Base-by-base conservation (phyloP, 192 early-diverging fungal genomes). In the Linnemannia hyalina region DNA sequence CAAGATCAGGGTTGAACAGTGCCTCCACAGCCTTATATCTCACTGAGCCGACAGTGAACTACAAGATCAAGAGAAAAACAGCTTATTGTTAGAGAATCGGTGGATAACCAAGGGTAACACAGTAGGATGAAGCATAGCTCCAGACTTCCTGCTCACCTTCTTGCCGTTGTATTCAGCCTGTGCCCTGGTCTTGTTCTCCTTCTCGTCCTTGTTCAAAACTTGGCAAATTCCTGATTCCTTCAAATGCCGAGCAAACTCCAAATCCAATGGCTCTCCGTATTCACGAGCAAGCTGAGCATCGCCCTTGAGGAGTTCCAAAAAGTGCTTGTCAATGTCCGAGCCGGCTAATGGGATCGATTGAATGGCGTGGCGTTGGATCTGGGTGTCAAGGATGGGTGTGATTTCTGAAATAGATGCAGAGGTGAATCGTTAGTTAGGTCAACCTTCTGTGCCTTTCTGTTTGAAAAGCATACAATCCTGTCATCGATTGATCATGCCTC, bases 301-400 rank as follows among this genome's bases (percentile, higher is more conserved):
- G 0, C 81, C 84, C 57, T 90, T 80, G 23, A 97, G 88, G 22
- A 93, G 88, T 75, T 83, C 63, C n/a, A 91, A 83, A 54, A 99
- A 88, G 74, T 94, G 88, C 40, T 86, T 44, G 26, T 95, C 94
- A 47, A 97, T 90, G 49, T 95, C 91, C 5, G 84, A 71, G 0
- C 97, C 97, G 1, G 94, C 97, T 46, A 97, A 74, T 8, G 92
- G 89, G 35, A 96, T 88, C 18, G 92, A 91, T 3, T 92, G 87
- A 38, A 91, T 90, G 38, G 94, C 92, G 73, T 92, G 89, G 11
- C 83, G 80, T 57, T 94, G 91, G 20, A 97, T 88, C 65, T 81
- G 82, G 57, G 93, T 95, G 76, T 99, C 98, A 20, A 98, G 75
- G 18, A 98, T 89, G 5, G 97, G 93, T 8, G 94, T 93, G 74